Base-by-base conservation (phyloP, 1,284 basidiomycete species). In the Ceratobasidium sp. region DNA sequence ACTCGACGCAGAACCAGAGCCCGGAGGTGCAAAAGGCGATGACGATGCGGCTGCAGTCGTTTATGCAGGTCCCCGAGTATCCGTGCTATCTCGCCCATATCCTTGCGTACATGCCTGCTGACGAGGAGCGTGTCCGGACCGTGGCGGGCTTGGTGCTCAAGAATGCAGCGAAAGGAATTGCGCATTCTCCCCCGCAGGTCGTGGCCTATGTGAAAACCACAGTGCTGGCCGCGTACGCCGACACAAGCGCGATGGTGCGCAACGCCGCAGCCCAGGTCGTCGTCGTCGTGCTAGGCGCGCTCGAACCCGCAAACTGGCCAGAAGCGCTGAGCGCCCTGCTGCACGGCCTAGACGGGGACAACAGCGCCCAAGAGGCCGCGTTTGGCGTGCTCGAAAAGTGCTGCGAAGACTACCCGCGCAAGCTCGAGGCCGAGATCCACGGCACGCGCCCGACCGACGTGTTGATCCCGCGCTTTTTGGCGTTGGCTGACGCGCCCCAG, bases 121-220 rank as follows among this genome's bases (percentile, higher is more conserved):
- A 99, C 85, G 93, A 96, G 81, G 94, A 95, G 82, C 93, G 94
- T 61, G 96, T 97, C 83, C 91, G 97, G 77, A 95, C 95, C 78
- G 96, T 99, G 85, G 97, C 98, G 44, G 98, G 97, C 75, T 94
- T 99, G 82, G 89, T 99, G 48, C 91, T 99, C 85, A 99, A 99
- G 91, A 99, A 99, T 86, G 96, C 97, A 82, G 91, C 92, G 56
- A 88, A 91, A 77, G 88, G 93, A 81, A 91, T 95, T 82, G 87
- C 93, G 69, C 88, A 87, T 75, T 90, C 92, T 15, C 86, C 90
- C 33, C 87, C 88, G n/a, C 90, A 92, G 40, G 93, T 94, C 7
- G 87, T 91, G 56, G 87, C 89, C 50, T 98, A 94, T 84, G 93
- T 96, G 80, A 98, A 98, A 85, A 87, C 86, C 15, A 91, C 93